Evolutionary conservation across 2,329 filamentous ascomycete genomes (phyloP), one percentile per base, ranked within the genome.

Genomic region (Trichoderma sp.): DNA sequence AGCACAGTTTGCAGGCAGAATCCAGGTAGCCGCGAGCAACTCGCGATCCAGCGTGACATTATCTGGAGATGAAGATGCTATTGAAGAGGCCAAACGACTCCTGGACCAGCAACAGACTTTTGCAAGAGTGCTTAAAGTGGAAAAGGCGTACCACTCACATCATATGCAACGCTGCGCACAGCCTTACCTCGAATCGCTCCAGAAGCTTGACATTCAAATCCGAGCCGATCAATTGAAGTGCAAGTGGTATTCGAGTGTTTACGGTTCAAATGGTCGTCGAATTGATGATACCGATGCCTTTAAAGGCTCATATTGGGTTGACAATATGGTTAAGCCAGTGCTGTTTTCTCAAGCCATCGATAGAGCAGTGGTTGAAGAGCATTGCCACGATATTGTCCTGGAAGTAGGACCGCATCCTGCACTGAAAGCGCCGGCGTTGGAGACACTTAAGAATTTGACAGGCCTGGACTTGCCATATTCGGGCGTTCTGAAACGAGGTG

Each of bases 111-210:
- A 66, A 2, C 49, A 74, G 1, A 79, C 73, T 63, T 81, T 82
- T 59, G 76, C 77, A 0, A 74, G 79, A 2, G 10, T 76, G 0
- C 74, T 86, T 5, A 70, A 72, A 2, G 79, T 85, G 1, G 81
- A 84, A 59, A 83, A 78, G 0, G 84, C 83, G 0, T 86, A 85
- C 65, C 84, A 86, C 73, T 85, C 83, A 0, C 78, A 77, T 2
- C 84, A 85, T 71, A 86, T 86, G 83, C 16, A 46, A 21, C 43
- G 18, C 6, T n/a, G 16, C 18, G 43, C 16, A 21, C 16, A 46
- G 8, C 18, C 6, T n/a, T 46, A 46, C n/a, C 18, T 21, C 3
- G 43, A n/a, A 8, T n/a, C 43, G 6, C n/a, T 46, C 2, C 18
- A 46, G 43, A 46, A n/a, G 16, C n/a, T 46, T n/a, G n/a, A n/a